Percentiles rank a stretch among this genome's conserved stretches.
phyloP scores from a whole-genome alignment of 257 asterid genomes.

The Fraxinus americana region DNA sequence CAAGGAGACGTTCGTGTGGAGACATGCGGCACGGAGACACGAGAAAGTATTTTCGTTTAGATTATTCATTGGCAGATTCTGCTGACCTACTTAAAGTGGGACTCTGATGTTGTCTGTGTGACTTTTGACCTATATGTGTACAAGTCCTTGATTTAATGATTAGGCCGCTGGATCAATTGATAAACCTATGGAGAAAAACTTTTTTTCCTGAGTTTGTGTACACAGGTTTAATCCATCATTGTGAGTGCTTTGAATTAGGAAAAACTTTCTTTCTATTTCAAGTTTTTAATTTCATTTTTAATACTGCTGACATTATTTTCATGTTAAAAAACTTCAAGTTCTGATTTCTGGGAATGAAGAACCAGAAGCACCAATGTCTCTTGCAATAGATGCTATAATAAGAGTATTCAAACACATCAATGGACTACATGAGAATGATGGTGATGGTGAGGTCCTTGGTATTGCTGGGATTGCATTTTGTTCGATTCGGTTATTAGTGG shows the following conservation, averaged over 20 bases:
- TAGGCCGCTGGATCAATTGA: background rate
- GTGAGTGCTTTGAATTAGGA: background rate
- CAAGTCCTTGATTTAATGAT: conserved; percentile 3
- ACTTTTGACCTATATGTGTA: background rate
- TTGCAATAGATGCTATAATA: conserved; percentile 76
- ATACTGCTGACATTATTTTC: background rate
- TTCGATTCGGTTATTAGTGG: conserved; percentile 62
- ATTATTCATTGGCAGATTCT: background rate
- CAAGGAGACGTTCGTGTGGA: too few relatives aligned
- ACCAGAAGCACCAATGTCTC: conserved; percentile 63
- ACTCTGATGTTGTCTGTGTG: background rate
- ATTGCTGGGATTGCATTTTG: conserved; percentile 55
- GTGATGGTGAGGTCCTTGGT: conserved; percentile 38
- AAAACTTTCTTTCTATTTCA: background rate
- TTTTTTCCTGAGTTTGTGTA: background rate
- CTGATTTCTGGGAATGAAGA: conserved; percentile 80
- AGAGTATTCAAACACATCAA: conserved; percentile 66
- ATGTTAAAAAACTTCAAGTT: conserved; percentile 46
- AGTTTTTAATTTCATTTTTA: background rate
- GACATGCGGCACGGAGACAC: too few relatives aligned
- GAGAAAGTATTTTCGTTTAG: too few relatives aligned
- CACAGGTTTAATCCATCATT: background rate
- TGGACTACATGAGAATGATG: conserved; percentile 54
- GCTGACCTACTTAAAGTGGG: background rate
- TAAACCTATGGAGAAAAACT: background rate